Evolutionary conservation across 352 stramenopile species (phyloP).

Genomic region (Globisporangium middletonii): DNA sequence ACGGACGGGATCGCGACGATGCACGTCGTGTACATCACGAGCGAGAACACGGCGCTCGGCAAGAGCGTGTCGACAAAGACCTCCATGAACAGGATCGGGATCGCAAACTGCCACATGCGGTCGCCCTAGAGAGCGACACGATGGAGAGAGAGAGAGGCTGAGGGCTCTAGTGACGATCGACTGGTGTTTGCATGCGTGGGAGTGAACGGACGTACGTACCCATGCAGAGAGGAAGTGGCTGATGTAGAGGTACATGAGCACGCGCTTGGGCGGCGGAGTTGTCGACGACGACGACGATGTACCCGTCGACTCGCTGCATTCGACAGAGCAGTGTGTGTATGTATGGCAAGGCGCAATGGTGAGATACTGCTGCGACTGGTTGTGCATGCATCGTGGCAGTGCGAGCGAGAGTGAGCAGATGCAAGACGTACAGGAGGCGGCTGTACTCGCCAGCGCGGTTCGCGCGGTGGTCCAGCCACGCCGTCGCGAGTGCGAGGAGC

Average conservation of each 20-base stretch:
- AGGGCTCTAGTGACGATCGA: too few relatives aligned
- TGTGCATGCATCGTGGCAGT: not conserved
- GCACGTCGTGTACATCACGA: constrained; percentile 69
- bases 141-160: not conserved
- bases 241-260: constrained; percentile 67
- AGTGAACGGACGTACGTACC: constrained; percentile 22
- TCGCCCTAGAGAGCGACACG: constrained; percentile 34
- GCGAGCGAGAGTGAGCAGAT: not conserved
- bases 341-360: not conserved
- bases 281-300: not conserved
- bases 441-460: constrained; percentile 12
- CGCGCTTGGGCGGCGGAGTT: constrained; percentile 17
- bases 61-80: constrained; percentile 80
- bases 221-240: constrained; percentile 73
- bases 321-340: not conserved
- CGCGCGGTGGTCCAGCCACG: constrained; percentile 29
- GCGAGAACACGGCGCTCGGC: constrained; percentile 64
- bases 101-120: constrained; percentile 76
- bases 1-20: constrained; percentile 67
- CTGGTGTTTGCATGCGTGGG: not conserved
- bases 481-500: constrained; percentile 24
- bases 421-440: constrained; percentile 29
- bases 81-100: constrained; percentile 82
- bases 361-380: too few relatives aligned
- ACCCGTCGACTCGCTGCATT: not conserved